phyloP scores from a whole-genome alignment of 306 rosid genomes.

The Ochetophila trinervis region DNA sequence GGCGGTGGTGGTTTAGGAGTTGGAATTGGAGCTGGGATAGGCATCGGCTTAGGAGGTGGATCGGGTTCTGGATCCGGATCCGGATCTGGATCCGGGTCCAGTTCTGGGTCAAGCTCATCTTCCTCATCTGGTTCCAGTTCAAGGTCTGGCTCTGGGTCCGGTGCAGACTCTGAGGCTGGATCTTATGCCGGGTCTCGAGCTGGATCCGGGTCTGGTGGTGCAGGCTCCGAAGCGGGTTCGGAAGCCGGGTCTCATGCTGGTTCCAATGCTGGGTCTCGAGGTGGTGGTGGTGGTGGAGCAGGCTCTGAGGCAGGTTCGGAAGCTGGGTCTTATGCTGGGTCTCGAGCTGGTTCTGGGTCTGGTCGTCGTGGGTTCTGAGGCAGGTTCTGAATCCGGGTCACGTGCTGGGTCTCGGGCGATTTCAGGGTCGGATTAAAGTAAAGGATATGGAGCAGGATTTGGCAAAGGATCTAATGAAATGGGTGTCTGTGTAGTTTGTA shows the following conservation, averaged over 20 bases:
- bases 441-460: too few species aligned
- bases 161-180: conserved; percentile 27
- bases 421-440: conserved; percentile 1
- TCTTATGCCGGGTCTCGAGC: conserved; percentile 25
- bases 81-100: conserved; percentile 27
- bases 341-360: conserved; percentile 17
- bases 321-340: conserved; percentile 26
- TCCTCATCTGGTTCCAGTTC: conserved; percentile 32
- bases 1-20: conserved; percentile 23
- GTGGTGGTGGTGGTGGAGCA: conserved; percentile 1
- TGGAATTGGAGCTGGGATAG: conserved; percentile 56
- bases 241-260: conserved; percentile 28
- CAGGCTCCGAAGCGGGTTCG: conserved; percentile 38
- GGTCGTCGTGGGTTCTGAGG: background rate
- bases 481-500: too few species aligned
- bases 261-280: conserved; percentile 14
- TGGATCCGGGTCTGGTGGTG: conserved; percentile 34
- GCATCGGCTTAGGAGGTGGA: conserved; percentile 49
- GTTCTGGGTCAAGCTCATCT: conserved; percentile 9
- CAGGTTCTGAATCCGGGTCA: conserved; percentile 7
- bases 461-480: too few species aligned
- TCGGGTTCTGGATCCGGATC: conserved; percentile 45
- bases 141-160: conserved; percentile 19
- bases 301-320: conserved; percentile 27
- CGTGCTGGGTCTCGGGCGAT: conserved; percentile 34